Conservation (phyloP, 176 grass and related monocot genomes). For the Aegilops tauschii region DNA sequence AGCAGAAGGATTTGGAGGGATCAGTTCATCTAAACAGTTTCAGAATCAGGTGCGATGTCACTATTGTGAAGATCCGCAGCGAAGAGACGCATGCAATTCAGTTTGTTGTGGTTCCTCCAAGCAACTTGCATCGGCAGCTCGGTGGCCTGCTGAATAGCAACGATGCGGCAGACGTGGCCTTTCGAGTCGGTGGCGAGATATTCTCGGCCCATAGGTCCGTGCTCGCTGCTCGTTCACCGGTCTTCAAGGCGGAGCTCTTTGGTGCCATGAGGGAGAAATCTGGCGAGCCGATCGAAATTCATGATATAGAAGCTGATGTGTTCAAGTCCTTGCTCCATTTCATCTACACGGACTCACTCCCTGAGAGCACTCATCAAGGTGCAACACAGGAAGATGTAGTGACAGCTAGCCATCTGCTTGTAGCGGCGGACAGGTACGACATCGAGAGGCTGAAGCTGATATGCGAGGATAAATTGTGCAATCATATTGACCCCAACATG, state of each 20-base stretch:
- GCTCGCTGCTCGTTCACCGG: neutral
- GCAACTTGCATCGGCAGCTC: neutral
- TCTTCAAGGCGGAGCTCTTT: neutral
- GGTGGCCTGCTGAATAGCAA: neutral
- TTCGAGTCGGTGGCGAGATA: neutral
- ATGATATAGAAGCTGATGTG: neutral
- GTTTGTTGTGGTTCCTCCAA: neutral
- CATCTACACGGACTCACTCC: slow-evolving; percentile 33
- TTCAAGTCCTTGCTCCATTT: slow-evolving; percentile 25
- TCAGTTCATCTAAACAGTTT: neutral
- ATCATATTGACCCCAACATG: neutral
- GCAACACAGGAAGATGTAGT: neutral
- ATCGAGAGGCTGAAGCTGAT: slow-evolving; percentile 35
- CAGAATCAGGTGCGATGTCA: neutral
- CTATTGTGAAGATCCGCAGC: neutral
- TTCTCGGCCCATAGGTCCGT: neutral
- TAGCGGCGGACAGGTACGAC: slow-evolving; percentile 41
- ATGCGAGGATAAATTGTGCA: slow-evolving; percentile 21
- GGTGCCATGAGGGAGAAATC: neutral
- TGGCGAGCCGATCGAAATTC: neutral
- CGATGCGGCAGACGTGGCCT: neutral
- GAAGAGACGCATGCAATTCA: neutral
- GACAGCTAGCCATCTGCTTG: slow-evolving; percentile 34
- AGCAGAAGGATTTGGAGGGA: neutral
- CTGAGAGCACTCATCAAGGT: neutral